Percentiles rank a stretch among this genome's conserved stretches.
phyloP scores from a whole-genome alignment of 441 rosid genomes.

The Pelargonium citronellum region DNA sequence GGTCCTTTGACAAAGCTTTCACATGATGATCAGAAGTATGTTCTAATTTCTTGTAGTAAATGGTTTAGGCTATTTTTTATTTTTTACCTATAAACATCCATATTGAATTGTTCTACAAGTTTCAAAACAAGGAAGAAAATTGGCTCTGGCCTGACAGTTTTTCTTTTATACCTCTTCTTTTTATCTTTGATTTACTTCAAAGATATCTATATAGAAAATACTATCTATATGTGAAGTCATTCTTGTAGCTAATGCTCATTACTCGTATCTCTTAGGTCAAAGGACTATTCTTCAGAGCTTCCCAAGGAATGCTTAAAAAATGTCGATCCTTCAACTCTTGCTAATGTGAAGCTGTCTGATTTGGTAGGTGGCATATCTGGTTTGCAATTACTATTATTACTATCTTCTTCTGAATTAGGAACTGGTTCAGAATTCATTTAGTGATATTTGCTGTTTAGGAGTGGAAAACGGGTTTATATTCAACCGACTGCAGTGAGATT shows the following conservation, averaged over 20 bases:
- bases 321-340: constrained; percentile 40
- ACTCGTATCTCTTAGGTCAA: constrained; percentile 44
- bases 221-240: constrained; percentile 15
- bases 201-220: constrained; percentile 4
- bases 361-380: constrained; percentile 45
- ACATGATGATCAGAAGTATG: constrained; percentile 61
- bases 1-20: constrained; percentile 73
- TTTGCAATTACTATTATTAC: constrained; percentile 12
- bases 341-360: constrained; percentile 54
- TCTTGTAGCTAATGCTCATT: neutral
- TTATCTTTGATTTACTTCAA: neutral
- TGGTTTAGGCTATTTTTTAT: constrained; percentile 9
- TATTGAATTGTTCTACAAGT: too few species aligned
- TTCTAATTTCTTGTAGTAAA: constrained; percentile 17
- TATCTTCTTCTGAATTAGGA: constrained; percentile 9
- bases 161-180: neutral
- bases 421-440: constrained; percentile 14
- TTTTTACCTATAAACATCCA: neutral
- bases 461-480: constrained; percentile 71
- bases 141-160: too few species aligned
- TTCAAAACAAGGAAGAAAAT: too few species aligned
- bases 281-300: constrained; percentile 44
- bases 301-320: constrained; percentile 42
- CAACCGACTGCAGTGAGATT: constrained; percentile 85
- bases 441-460: constrained; percentile 40